Evolutionary conservation across 106 monocot species (phyloP).

Genomic region (Apostasia shenzhenica): DNA sequence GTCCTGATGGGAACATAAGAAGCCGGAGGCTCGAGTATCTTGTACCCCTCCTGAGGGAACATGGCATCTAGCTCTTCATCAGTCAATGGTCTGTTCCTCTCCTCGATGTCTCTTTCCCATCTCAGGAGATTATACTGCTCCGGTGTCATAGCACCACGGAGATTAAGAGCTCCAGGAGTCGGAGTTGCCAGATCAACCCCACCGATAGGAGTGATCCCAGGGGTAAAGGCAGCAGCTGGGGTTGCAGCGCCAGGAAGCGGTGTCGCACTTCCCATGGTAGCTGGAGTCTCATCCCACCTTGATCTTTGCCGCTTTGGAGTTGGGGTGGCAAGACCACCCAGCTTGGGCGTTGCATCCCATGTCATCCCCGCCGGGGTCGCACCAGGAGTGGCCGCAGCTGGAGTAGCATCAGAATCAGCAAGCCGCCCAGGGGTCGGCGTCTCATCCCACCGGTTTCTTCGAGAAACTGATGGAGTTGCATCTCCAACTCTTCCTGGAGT

Average conservation of each 20-base stretch:
- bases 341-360: slow-evolving; percentile 94
- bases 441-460: slow-evolving; percentile 95
- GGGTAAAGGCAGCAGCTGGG: slow-evolving; percentile 76
- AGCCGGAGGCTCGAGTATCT: slow-evolving; percentile 86
- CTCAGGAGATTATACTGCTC: slow-evolving; percentile 89
- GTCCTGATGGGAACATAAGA: slow-evolving; percentile 90
- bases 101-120: slow-evolving; percentile 97
- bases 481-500: slow-evolving; percentile 87
- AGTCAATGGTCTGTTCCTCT: slow-evolving; percentile 83
- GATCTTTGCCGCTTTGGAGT: slow-evolving; percentile 94
- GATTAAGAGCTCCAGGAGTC: slow-evolving; percentile 68
- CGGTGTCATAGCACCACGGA: slow-evolving; percentile 71
- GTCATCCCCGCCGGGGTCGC: slow-evolving; percentile 96
- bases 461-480: slow-evolving; percentile 58
- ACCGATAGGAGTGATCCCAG: slow-evolving; percentile 79
- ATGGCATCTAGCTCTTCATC: slow-evolving; percentile 94
- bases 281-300: slow-evolving; percentile 97
- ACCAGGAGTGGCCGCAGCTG: slow-evolving; percentile 69
- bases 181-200: slow-evolving; percentile 85
- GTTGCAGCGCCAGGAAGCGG: slow-evolving; percentile 64
- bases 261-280: slow-evolving; percentile 68
- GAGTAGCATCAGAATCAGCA: slow-evolving; percentile 83
- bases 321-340: slow-evolving; percentile 73
- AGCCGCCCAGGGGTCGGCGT: slow-evolving; percentile 85
- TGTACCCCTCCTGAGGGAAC: slow-evolving; percentile 95